Conservation (phyloP, 1,284 basidiomycete species). For the Exobasidium cylindrosporum region DNA sequence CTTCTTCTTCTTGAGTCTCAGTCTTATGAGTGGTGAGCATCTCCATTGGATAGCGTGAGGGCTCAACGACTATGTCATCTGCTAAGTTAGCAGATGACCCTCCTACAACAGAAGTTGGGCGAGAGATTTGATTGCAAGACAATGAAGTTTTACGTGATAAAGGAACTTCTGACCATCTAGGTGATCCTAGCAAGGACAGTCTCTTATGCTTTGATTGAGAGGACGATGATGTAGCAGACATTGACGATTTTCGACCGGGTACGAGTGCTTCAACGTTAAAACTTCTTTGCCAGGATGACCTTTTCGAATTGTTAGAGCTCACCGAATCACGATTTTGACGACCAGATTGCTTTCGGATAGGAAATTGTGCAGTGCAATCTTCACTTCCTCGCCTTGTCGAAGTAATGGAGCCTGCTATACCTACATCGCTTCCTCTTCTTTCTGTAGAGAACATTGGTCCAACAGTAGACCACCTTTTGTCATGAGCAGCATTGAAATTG, state of each 20-base stretch:
- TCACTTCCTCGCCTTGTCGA: neutral
- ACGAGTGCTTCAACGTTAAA: neutral
- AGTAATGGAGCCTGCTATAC: neutral
- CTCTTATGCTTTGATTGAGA: neutral
- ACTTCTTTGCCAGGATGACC: neutral
- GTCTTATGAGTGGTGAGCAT: neutral
- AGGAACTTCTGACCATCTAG: neutral
- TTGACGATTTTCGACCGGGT: neutral
- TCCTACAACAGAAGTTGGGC: neutral
- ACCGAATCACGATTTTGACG: neutral
- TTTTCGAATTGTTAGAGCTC: neutral
- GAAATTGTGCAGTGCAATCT: neutral
- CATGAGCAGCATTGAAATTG: conserved; percentile 1
- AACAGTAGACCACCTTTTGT: conserved; percentile 4
- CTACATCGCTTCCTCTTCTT: neutral
- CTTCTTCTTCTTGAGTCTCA: neutral
- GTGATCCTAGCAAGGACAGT: neutral
- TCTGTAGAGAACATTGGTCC: neutral
- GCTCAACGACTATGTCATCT: neutral
- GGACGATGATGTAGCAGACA: neutral
- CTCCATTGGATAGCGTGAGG: neutral
- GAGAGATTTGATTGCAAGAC: neutral
- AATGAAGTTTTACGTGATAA: neutral
- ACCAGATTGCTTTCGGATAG: neutral
- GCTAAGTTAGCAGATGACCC: neutral